phyloP scores from a whole-genome alignment of 768 basidiomycete genomes.

The Boletus insuetus region DNA sequence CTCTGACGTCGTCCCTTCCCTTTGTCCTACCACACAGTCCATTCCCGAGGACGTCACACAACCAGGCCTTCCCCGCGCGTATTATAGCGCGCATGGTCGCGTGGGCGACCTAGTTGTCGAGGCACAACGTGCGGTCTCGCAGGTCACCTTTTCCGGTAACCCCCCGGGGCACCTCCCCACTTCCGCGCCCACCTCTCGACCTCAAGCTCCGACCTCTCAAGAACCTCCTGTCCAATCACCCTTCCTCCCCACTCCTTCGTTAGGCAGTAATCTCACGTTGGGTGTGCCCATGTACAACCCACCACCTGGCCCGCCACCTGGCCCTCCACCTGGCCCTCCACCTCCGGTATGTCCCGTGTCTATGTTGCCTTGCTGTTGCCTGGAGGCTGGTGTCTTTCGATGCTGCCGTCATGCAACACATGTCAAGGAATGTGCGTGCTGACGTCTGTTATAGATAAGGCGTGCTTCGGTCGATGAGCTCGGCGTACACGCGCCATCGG shows the following conservation, averaged over 20 bases:
- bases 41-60: constrained; percentile 78
- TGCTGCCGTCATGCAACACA: constrained; percentile 13
- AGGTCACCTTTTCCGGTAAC: constrained; percentile 48
- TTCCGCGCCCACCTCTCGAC: constrained; percentile 2
- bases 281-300: constrained; percentile 9
- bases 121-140: constrained; percentile 52
- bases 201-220: neutral
- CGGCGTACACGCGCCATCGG: constrained; percentile 13
- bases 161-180: constrained; percentile 24
- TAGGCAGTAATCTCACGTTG: constrained; percentile 31
- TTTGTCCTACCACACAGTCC: constrained; percentile 42
- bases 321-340: constrained; percentile 7
- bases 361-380: constrained; percentile 17
- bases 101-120: constrained; percentile 63
- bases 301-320: too few species aligned
- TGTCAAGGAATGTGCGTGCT: constrained; percentile 7
- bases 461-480: constrained; percentile 29
- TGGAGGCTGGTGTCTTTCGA: constrained; percentile 12
- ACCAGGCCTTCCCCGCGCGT: constrained; percentile 71
- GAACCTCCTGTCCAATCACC: constrained; percentile 6
- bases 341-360: constrained; percentile 17
- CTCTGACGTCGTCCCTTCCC: constrained; percentile 1
- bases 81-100: constrained; percentile 66
- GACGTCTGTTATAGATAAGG: constrained; percentile 6
- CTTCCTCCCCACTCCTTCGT: constrained; percentile 33